Evolutionary conservation across 495 filamentous ascomycete species (phyloP).

Genomic region (Xylaria venustula): DNA sequence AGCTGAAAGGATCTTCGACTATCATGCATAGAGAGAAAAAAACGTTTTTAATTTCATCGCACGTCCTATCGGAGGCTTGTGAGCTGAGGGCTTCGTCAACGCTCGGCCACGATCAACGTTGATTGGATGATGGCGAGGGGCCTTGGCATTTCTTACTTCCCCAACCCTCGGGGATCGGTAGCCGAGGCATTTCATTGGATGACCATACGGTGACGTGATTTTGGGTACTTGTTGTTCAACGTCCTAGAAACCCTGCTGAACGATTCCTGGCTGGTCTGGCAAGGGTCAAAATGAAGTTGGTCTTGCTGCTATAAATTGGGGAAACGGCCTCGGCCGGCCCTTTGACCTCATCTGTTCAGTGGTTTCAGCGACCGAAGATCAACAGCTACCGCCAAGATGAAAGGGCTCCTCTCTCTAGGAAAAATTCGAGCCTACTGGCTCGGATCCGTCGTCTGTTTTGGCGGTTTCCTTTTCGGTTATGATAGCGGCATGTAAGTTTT

Average conservation of each 20-base stretch:
- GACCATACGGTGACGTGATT: constrained; percentile 6
- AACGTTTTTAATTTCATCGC: not conserved
- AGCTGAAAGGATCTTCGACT: too few species aligned
- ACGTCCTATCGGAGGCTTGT: not conserved
- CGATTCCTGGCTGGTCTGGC: not conserved
- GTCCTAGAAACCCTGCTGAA: not conserved
- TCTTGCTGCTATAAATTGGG: constrained; percentile 17
- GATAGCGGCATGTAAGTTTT: constrained; percentile 41
- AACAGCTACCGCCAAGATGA: constrained; percentile 34
- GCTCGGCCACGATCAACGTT: not conserved
- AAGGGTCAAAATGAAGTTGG: not conserved
- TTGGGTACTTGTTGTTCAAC: constrained; percentile 6
- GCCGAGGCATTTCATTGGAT: not conserved
- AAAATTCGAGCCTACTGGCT: constrained; percentile 55
- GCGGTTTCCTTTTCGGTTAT: constrained; percentile 42
- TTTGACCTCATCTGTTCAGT: constrained; percentile 9
- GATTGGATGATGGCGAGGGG: not conserved
- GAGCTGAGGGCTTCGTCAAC: not conserved
- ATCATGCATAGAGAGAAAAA: too few species aligned
- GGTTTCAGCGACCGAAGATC: constrained; percentile 35
- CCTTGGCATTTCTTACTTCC: not conserved
- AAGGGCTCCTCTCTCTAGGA: constrained; percentile 22
- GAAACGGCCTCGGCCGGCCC: constrained; percentile 2
- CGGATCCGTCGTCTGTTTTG: constrained; percentile 44
- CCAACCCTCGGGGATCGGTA: constrained; percentile 9